Base-by-base conservation (phyloP, 345 rosid genomes). In the Hibiscus syriacus region DNA sequence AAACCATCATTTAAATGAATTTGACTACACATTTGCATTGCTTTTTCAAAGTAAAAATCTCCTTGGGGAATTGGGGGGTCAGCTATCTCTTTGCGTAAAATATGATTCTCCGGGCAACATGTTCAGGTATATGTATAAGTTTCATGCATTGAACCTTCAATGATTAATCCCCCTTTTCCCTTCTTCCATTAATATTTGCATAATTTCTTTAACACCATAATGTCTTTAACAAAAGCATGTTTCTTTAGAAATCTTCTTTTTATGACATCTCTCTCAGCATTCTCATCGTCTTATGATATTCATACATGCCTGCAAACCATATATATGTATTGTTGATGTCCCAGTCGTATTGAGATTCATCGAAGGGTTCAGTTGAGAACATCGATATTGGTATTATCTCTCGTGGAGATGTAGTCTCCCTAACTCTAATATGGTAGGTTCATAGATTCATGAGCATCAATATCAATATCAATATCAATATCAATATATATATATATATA, bases 211-310 rank as follows among this genome's bases (percentile, higher is more conserved):
- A 53, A 36, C 57, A 17, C 59, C 68, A 64, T 46, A 48, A 63
- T 67, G 22, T 56, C 76, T 75, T 74, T 76, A 66, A 57, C 75
- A 62, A 81, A 81, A 77, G 77, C 64, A 39, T 70, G 14, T 43
- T 13, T 52, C 79, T 77, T 77, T 57, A 27, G 22, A 11, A 17
- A 53, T 25, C 54, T 46, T 49, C 76, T 71, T 36, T n/a, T 70
- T 64, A 13, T 49, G 14, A 23, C 9, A 43, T 70, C 61, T 54
- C 70, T 46, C 65, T 54, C 70, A 55, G 60, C 64, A n/a, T 59
- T 14, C 62, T 30, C 43, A 3, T 57, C 1, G 2, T n/a, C 41
- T 1, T 57, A 32, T 30, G 32, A 20, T 22, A 27, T 59, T 17
- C 63, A 29, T 29, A n/a, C n/a, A 60, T 63, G 55, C 52, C 27